Percentiles rank a stretch among this genome's conserved stretches.
These are phyloP conservation scores for Astragalus glycyphyllos DNA, from an alignment of 306 rosid species.

Conservation along the genomic window DNA sequence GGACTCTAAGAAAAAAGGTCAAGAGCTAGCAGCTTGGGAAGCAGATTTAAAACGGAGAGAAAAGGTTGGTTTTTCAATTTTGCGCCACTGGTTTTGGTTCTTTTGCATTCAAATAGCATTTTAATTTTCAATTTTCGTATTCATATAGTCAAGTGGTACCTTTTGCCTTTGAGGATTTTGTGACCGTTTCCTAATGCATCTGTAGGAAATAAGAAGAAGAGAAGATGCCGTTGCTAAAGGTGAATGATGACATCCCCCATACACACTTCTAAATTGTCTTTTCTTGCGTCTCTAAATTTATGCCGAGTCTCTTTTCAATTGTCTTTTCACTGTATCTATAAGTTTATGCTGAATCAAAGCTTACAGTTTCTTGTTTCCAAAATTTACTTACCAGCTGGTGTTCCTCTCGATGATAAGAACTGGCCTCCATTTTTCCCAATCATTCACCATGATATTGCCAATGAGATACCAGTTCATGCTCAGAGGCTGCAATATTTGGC, in stretches of 20 bases:
- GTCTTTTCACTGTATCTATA: constrained; percentile 14
- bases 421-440: constrained; percentile 98
- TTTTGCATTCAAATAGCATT: constrained; percentile 7
- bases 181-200: constrained; percentile 41
- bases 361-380: constrained; percentile 33
- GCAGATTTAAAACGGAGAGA: constrained; percentile 88
- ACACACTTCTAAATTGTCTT: constrained; percentile 24
- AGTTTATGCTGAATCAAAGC: constrained; percentile 31
- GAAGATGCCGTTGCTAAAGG: constrained; percentile 87
- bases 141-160: constrained; percentile 23
- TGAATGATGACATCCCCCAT: constrained; percentile 37
- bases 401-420: constrained; percentile 78
- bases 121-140: constrained; percentile 35
- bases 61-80: constrained; percentile 55
- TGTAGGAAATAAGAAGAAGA: constrained; percentile 84
- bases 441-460: constrained; percentile 97
- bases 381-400: constrained; percentile 66
- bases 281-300: constrained; percentile 23
- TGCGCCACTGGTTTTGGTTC: constrained; percentile 6
- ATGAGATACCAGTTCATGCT: constrained; percentile 94
- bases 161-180: constrained; percentile 37
- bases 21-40: constrained; percentile 93
- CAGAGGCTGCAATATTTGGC: constrained; percentile 96
- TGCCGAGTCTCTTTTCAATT: constrained; percentile 18
- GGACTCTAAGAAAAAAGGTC: constrained; percentile 81